Conservation (phyloP, 257 asterid genomes). For the Solanum appendiculatum region DNA sequence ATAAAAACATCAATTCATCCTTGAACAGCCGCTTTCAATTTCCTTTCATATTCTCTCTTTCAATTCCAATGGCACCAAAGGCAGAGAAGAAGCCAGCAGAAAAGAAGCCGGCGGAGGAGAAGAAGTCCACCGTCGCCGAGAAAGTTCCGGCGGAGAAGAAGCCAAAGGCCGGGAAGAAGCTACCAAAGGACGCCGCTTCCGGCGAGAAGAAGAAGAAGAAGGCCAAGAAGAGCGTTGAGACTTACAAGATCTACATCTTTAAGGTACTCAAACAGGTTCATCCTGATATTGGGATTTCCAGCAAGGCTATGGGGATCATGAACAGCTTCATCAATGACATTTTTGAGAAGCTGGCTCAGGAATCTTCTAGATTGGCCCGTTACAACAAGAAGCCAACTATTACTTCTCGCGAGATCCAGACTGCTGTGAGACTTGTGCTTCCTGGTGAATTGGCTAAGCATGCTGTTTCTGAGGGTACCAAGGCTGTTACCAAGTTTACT, state of each 20-base stretch:
- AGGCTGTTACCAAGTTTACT: constrained; percentile 60
- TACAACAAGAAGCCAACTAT: constrained; percentile 61
- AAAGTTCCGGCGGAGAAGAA: constrained; percentile 57
- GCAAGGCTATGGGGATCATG: constrained; percentile 72
- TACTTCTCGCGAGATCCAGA: constrained; percentile 48
- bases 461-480: constrained; percentile 64
- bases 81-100: constrained; percentile 31
- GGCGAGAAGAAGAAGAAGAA: constrained; percentile 61
- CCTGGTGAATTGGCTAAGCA: constrained; percentile 66
- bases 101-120: constrained; percentile 56
- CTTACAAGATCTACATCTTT: constrained; percentile 67
- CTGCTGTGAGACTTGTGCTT: constrained; percentile 45
- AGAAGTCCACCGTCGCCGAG: constrained; percentile 31
- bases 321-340: constrained; percentile 41
- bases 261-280: constrained; percentile 64
- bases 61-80: constrained; percentile 40
- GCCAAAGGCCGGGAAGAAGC: constrained; percentile 68
- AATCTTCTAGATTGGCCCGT: constrained; percentile 43
- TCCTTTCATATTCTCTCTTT: no score
- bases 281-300: constrained; percentile 52
- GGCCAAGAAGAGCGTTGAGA: constrained; percentile 43
- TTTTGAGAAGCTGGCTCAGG: constrained; percentile 56
- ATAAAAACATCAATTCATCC: background rate
- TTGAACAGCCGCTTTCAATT: background rate
- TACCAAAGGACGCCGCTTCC: constrained; percentile 46